Conservation (phyloP, 2,329 filamentous ascomycete genomes). For the Metarhizium brunneum region DNA sequence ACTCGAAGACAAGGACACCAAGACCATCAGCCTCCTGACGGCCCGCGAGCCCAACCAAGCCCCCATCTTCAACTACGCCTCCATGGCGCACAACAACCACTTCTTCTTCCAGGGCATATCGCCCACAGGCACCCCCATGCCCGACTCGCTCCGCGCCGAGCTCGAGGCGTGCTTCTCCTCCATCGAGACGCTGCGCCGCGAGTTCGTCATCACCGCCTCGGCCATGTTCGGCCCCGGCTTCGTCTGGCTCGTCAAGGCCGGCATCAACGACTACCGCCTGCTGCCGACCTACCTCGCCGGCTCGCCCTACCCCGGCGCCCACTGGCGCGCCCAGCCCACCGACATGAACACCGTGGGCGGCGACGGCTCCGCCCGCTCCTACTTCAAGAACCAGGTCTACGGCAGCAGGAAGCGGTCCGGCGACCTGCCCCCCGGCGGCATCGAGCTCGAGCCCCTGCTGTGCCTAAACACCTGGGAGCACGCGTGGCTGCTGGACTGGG, state of each 20-base stretch:
- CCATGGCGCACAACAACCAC: conserved; percentile 87
- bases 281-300: conserved; percentile 88
- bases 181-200: conserved; percentile 69
- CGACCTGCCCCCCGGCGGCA: conserved; percentile 52
- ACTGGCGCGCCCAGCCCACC: conserved; percentile 61
- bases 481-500: conserved; percentile 78
- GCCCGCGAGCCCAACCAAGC: conserved; percentile 73
- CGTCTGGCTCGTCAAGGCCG: conserved; percentile 77
- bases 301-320: conserved; percentile 75
- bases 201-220: conserved; percentile 71
- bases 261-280: conserved; percentile 49
- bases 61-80: conserved; percentile 87
- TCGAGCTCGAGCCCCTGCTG: conserved; percentile 65
- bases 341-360: conserved; percentile 60
- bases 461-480: conserved; percentile 98
- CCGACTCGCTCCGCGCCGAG: conserved; percentile 42
- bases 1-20: conserved; percentile 50
- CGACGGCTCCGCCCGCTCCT: conserved; percentile 25
- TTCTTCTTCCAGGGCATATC: conserved; percentile 62
- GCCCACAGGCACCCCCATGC: conserved; percentile 40
- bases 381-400: conserved; percentile 28
- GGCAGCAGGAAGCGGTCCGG: conserved; percentile 18
- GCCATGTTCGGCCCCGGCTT: conserved; percentile 97
- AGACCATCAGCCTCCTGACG: conserved; percentile 62
- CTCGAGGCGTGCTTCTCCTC: conserved; percentile 70